Base-by-base conservation (phyloP, 176 grass and related monocot species). In the Phoenix dactylifera region DNA sequence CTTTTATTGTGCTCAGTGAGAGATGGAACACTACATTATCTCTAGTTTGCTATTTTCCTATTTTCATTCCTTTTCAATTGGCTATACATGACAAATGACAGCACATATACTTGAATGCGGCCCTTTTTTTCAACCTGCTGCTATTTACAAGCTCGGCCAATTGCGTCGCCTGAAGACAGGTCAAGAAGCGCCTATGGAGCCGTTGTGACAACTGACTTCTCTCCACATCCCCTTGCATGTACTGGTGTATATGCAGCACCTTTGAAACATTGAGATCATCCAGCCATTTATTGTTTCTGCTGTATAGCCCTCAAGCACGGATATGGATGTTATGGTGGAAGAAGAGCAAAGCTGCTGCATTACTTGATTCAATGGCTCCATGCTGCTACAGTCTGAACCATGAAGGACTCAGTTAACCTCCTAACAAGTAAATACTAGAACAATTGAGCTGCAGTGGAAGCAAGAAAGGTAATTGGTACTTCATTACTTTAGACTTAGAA, bases 71-170 rank as follows among this genome's bases (percentile, higher is more conserved):
- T 77, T 60, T 30, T 62, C 83, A 78, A 74, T 81, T 77, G 67
- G 64, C 81, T 86, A 63, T 78, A 86, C 84, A 82, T 28, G 74
- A 59, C 64, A 58, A 59, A 56, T 30, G 12, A 44, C 4, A 22
- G 23, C 16, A 19, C 22, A 15, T 54, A 18, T 23, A 19, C 54
- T 55, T 55, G 35, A 44, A 44, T 44, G 35, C 1, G 17, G 17
- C 54, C 22, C 18, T 19, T 55, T 55, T 22, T 18, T 19, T 55
- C 7, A 7, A 55, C n/a, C 17, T 22, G 22, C 35, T 44, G 6
- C 54, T 55, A 55, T 55, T 5, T 55, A 55, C 19, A 55, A 19
- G 5, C 54, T 22, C 54, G 3, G 54, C 6, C 7, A 6, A 20
- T 16, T 23, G 18, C 7, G 54, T 6, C 19, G 2, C 23, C 54